Conservation (phyloP, 164 flowering plant species). For the Macadamia tetraphylla region DNA sequence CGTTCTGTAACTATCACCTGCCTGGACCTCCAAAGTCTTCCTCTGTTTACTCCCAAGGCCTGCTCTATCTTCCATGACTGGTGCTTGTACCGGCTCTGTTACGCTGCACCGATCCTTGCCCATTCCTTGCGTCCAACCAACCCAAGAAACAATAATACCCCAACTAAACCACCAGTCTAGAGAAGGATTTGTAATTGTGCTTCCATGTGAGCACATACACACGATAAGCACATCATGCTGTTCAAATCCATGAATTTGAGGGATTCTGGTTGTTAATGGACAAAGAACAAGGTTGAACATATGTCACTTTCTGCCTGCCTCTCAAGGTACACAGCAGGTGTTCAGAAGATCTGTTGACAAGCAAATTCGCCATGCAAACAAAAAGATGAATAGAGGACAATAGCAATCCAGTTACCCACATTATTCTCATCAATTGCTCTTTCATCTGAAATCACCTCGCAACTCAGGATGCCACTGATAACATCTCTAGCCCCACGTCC, state of each 20-base stretch:
- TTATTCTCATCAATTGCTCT: slow-evolving; percentile 90
- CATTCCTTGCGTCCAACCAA: slow-evolving; percentile 53
- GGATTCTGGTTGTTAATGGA: too few relatives aligned
- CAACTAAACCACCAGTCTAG: background rate
- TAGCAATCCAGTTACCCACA: slow-evolving; percentile 95
- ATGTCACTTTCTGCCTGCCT: too few relatives aligned
- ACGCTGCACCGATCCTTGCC: slow-evolving; percentile 98
- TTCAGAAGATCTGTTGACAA: too few relatives aligned
- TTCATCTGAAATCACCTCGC: slow-evolving; percentile 86
- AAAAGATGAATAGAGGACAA: slow-evolving; percentile 1
- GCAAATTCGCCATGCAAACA: too few relatives aligned
- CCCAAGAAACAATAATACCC: slow-evolving; percentile 1
- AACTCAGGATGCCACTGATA: slow-evolving; percentile 37
- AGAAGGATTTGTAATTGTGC: too few relatives aligned
- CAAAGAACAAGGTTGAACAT: too few relatives aligned
- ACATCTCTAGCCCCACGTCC: slow-evolving; percentile 56
- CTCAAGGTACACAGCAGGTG: too few relatives aligned
- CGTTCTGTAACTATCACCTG: slow-evolving; percentile 88
- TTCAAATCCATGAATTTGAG: too few relatives aligned
- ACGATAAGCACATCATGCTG: too few relatives aligned
- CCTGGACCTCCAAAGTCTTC: slow-evolving; percentile 74
- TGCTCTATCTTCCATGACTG: slow-evolving; percentile 60
- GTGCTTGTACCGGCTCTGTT: slow-evolving; percentile 87
- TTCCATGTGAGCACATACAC: too few relatives aligned
- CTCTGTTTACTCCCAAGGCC: slow-evolving; percentile 87